Evolutionary conservation across 495 filamentous ascomycete species (phyloP), one percentile per base, ranked within the genome.

Genomic region (Podospora comata): DNA sequence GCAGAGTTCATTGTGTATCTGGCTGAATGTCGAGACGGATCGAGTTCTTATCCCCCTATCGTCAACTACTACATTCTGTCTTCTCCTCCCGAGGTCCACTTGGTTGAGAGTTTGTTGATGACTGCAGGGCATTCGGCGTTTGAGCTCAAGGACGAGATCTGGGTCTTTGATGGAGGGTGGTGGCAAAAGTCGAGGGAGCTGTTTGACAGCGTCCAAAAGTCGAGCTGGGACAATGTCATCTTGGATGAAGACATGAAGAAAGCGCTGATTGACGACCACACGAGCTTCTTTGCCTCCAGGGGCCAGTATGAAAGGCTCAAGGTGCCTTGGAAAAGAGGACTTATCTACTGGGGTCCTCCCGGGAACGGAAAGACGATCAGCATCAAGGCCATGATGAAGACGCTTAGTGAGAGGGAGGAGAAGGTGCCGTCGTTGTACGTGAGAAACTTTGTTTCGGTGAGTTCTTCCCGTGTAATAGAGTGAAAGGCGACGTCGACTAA

Each of bases 341-440:
- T 88, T 54, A 87, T 88, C 62, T 87, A 85, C 76, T 80, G 87
- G 68, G 86, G 86, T 0, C 85, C 85, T 11, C 86, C 85, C 0
- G 86, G 86, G 0, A 90, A 89, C 69, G 88, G 88, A 3, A 91
- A 91, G 77, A 90, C 88, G n/a, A 85, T 89, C 70, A 83, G 81
- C 30, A 87, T 89, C 79, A 89, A 89, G 78, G 88, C 88, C 19
- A 80, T 86, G 54, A 90, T 89, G 85, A 81, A 85, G 69, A 82
- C 79, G 39, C 75, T 89, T n/a, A 80, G 82, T 4, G 73, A 76
- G 16, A 75, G 80, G 23, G 64, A 77, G 57, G 68, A 79, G 15
- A 70, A 73, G 2, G 71, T 81, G 15, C 77, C 79, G 30, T 68
- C 76, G 0, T 62, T 81, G 34, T 81, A 81, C 56, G 79, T 81